These are phyloP conservation scores for Misopates orontium DNA, from an alignment of 257 asterid species.

Conservation along the genomic window DNA sequence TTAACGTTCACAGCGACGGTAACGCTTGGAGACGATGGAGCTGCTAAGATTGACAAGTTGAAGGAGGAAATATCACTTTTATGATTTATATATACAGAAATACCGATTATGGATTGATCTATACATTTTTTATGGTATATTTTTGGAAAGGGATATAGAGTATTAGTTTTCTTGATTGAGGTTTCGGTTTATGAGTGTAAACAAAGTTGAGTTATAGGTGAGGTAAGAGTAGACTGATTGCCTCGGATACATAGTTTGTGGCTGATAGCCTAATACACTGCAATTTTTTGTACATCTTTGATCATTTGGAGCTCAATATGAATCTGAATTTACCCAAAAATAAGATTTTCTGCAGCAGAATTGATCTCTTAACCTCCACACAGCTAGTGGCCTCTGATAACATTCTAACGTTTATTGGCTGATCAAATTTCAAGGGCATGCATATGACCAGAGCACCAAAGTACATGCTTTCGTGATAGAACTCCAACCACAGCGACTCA, in stretches of 20 bases:
- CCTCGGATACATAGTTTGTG: too few relatives aligned
- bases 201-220: too few relatives aligned
- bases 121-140: background rate
- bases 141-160: too few relatives aligned
- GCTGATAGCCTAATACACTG: too few relatives aligned
- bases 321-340: too few relatives aligned
- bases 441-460: conserved; percentile 35
- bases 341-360: conserved; percentile 9
- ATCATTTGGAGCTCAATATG: too few relatives aligned
- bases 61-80: conserved; percentile 46
- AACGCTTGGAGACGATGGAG: conserved; percentile 34
- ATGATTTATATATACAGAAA: conserved; percentile 24
- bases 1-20: conserved; percentile 50
- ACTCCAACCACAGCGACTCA: too few relatives aligned
- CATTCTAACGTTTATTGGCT: conserved; percentile 34
- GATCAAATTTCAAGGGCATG: conserved; percentile 37
- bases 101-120: background rate
- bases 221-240: too few relatives aligned
- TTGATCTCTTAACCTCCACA: conserved; percentile 33
- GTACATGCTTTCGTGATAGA: conserved; percentile 30
- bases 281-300: too few relatives aligned
- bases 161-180: too few relatives aligned
- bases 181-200: too few relatives aligned
- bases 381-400: conserved; percentile 29
- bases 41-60: conserved; percentile 37